Evolutionary conservation across 495 filamentous ascomycete genomes (phyloP), one percentile per base, ranked within the genome.

Genomic region (Podospora anserina): DNA sequence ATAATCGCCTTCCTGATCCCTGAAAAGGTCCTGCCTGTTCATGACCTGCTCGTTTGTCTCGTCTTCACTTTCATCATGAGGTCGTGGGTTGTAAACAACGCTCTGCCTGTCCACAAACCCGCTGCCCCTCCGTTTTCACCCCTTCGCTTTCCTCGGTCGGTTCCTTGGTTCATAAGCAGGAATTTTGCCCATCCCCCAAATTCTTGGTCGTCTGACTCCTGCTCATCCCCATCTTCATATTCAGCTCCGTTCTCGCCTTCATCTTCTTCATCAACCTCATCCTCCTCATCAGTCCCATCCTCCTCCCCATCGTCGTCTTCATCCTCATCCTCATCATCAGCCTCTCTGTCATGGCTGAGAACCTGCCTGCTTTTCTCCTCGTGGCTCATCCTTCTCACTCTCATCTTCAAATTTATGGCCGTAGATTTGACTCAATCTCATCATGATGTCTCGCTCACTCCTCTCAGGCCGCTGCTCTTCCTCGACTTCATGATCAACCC

Each of bases 51-150:
- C 30, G 53, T 54, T 30, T 15, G 15, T 62, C 34, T 63, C 63
- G 49, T 56, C 61, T 9, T 68, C 67, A 18, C 60, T 15, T 23
- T 76, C 70, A 9, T 32, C 28, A 20, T 30, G 30, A 64, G 19
- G 7, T 20, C 59, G 64, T 15, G 61, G 28, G 26, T 54, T 27
- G 19, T 66, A 49, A 49, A 49, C 15, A 11, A 49, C 9, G 39
- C 39, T 49, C 39, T 13, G 15, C 13, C 39, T 49, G 15, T 49
- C 2, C 39, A 49, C 15, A 11, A 11, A 49, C 39, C 15, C 13
- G 6, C 15, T 49, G 39, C 39, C 39, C 68, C 18, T 54, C 15
- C 4, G 56, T 5, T 5, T 5, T 58, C 56, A 58, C 20, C 56
- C n/a, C n/a, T n/a, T 58, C 56, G 20, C n/a, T 11, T 20, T 27